Evolutionary conservation across 805 yeast species (phyloP).

Genomic region (Priceomyces melissophilus): DNA sequence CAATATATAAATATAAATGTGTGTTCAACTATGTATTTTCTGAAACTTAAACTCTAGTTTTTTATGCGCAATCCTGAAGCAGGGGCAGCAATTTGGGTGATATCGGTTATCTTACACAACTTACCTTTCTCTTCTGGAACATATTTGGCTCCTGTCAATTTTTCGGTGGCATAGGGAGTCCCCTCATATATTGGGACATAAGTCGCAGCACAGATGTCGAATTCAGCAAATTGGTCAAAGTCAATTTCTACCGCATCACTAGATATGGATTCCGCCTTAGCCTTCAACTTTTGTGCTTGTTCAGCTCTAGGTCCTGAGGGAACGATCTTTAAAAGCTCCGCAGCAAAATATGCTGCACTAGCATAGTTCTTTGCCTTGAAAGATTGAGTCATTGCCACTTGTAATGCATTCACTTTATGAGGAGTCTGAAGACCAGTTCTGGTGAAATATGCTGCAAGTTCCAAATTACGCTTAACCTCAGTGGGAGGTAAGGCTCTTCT

Average conservation of each 20-base stretch:
- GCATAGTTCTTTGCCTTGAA: slow-evolving; percentile 86
- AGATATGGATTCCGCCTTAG: slow-evolving; percentile 74
- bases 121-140: slow-evolving; percentile 74
- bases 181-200: slow-evolving; percentile 87
- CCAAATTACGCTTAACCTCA: slow-evolving; percentile 80
- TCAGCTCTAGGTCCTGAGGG: slow-evolving; percentile 80
- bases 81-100: slow-evolving; percentile 84
- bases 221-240: slow-evolving; percentile 88
- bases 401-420: slow-evolving; percentile 83
- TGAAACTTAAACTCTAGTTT: slow-evolving; percentile 12
- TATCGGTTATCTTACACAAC: slow-evolving; percentile 67
- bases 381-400: slow-evolving; percentile 92
- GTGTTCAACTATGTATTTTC: too few relatives aligned
- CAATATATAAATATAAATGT: neutral
- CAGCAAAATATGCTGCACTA: slow-evolving; percentile 86
- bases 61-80: slow-evolving; percentile 80
- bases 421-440: slow-evolving; percentile 75
- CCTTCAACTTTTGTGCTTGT: slow-evolving; percentile 79
- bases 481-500: slow-evolving; percentile 78
- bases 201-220: slow-evolving; percentile 84
- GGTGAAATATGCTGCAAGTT: slow-evolving; percentile 94
- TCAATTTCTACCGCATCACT: slow-evolving; percentile 87
- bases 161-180: slow-evolving; percentile 64
- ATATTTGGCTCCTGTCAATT: slow-evolving; percentile 87
- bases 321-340: slow-evolving; percentile 69